Conservation (phyloP, 192 early-diverging fungal species). For the Phlyctochytrium bullatum region DNA sequence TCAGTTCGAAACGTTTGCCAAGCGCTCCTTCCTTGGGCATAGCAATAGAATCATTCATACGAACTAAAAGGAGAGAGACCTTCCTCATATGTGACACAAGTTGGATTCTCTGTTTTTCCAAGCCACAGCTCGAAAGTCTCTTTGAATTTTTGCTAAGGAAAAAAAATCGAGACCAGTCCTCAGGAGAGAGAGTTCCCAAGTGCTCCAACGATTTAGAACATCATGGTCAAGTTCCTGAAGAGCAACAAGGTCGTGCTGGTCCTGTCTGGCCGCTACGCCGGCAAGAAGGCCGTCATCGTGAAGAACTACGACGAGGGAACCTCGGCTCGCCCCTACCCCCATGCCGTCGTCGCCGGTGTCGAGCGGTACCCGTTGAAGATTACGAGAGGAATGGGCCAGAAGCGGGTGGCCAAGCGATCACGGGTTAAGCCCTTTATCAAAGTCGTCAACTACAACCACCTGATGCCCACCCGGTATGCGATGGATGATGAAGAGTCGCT, state of each 20-base stretch:
- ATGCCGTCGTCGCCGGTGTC: conserved; percentile 97
- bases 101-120: no score
- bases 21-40: no score
- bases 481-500: conserved; percentile 47
- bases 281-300: conserved; percentile 99
- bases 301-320: conserved; percentile 97
- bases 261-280: conserved; percentile 97
- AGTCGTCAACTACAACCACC: conserved; percentile 98
- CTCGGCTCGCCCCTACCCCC: conserved; percentile 93
- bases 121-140: no score
- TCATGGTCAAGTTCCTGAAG: conserved; percentile 46
- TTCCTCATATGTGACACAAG: no score
- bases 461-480: conserved; percentile 97
- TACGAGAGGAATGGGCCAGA: conserved; percentile 91
- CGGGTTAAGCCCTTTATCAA: conserved; percentile 99
- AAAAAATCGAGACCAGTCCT: no score
- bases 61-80: no score
- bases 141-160: no score
- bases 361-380: conserved; percentile 98
- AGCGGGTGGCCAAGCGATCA: conserved; percentile 94
- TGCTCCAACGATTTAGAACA: no score
- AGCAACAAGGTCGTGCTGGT: conserved; percentile 79
- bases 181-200: no score
- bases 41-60: no score
- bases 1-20: no score